Evolutionary conservation across 1,139 yeast genomes (phyloP).

Genomic region (Sugiyamaella paludigena): DNA sequence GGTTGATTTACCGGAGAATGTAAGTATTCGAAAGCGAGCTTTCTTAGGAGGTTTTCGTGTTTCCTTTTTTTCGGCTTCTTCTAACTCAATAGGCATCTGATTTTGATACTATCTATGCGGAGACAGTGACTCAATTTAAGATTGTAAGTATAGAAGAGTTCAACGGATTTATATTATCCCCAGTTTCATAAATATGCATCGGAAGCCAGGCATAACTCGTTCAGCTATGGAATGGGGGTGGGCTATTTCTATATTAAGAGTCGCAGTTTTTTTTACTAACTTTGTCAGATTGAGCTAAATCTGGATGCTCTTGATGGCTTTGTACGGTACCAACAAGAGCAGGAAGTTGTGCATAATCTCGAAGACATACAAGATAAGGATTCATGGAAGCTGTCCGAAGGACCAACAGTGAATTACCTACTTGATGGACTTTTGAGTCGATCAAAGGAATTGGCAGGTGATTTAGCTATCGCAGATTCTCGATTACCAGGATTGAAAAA

Average conservation of each 20-base stretch:
- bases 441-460: conserved; percentile 9
- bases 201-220: too few relatives aligned
- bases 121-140: conserved; percentile 24
- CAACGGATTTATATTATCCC: too few relatives aligned
- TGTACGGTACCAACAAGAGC: background rate
- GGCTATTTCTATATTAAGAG: too few relatives aligned
- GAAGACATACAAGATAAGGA: conserved; percentile 22
- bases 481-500: conserved; percentile 20
- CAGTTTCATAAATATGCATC: too few relatives aligned
- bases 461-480: conserved; percentile 11
- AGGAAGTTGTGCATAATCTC: conserved; percentile 11
- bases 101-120: conserved; percentile 21
- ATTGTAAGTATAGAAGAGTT: conserved; percentile 9
- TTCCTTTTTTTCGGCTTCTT: background rate
- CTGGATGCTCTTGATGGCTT: background rate
- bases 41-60: too few relatives aligned
- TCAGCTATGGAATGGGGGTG: too few relatives aligned
- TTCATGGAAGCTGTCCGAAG: conserved; percentile 27
- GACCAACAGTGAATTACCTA: conserved; percentile 18
- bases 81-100: conserved; percentile 8
- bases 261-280: background rate
- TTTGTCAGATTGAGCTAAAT: conserved; percentile 2
- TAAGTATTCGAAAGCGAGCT: conserved; percentile 1
- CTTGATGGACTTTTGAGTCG: conserved; percentile 19
- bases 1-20: conserved; percentile 3